Evolutionary conservation across 2,329 filamentous ascomycete genomes (phyloP).

Genomic region (Exophiala aquamarina): DNA sequence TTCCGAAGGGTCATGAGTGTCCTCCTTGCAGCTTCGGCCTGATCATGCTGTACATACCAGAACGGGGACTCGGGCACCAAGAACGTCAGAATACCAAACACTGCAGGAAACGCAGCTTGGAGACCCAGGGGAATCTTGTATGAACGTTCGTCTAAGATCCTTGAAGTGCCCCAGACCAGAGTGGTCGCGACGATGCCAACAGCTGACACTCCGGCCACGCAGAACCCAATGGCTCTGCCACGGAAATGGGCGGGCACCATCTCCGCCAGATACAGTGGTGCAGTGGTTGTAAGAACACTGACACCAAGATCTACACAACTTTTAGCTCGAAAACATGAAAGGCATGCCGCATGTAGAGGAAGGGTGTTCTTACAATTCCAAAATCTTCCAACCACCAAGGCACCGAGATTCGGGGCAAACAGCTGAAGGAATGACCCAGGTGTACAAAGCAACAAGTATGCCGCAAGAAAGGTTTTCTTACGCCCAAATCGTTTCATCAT

Average conservation of each 20-base stretch:
- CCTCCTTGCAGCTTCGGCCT: not conserved
- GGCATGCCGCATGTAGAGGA: no score
- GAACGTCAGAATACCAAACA: slow-evolving; percentile 33
- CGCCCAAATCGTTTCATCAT: slow-evolving; percentile 36
- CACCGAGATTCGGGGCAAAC: slow-evolving; percentile 53
- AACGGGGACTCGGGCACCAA: slow-evolving; percentile 36
- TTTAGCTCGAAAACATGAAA: not conserved
- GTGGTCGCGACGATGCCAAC: slow-evolving; percentile 37
- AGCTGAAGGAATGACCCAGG: slow-evolving; percentile 47
- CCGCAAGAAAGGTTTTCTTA: slow-evolving; percentile 35
- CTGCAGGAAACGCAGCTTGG: slow-evolving; percentile 34
- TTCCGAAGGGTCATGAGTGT: slow-evolving; percentile 6
- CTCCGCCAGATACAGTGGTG: slow-evolving; percentile 55
- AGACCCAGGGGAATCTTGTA: slow-evolving; percentile 39
- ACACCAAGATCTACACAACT: slow-evolving; percentile 46
- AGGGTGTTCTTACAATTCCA: slow-evolving; percentile 35
- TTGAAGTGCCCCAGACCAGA: slow-evolving; percentile 35
- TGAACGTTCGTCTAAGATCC: slow-evolving; percentile 27
- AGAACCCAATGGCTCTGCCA: slow-evolving; percentile 30
- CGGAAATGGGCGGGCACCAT: slow-evolving; percentile 48
- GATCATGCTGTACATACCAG: slow-evolving; percentile 28
- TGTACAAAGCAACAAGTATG: slow-evolving; percentile 33
- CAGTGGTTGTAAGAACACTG: slow-evolving; percentile 54
- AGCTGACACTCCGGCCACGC: slow-evolving; percentile 20
- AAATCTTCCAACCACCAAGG: slow-evolving; percentile 52